Base-by-base conservation (phyloP, 805 yeast species). In the Grigorovia transvaalensis region DNA sequence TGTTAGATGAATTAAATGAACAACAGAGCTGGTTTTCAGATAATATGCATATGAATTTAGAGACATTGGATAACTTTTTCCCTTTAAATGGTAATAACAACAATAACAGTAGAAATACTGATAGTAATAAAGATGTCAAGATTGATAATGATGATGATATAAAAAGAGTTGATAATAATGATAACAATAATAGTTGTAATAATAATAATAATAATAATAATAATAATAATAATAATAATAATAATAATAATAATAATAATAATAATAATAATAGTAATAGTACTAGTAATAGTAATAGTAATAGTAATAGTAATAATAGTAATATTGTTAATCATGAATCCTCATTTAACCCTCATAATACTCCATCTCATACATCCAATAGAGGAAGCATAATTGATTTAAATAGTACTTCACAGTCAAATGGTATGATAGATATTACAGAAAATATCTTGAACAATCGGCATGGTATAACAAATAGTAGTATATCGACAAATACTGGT, bases 41-140 rank as follows among this genome's bases (percentile, higher is more conserved):
- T 33, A 50, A 47, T 44, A 49, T 54, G 13, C 56, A 50, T 23
- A 46, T 55, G 17, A 53, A 55, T 45, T 48, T 53, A 42, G 57
- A 55, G n/a, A 48, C 51, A 30, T 23, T 55, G 12, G 44, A 48
- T 20, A 51, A 48, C 4, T 41, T 52, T 1, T 46, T 54, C 15
- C 44, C 53, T 23, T 20, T 27, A 42, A 27, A 11, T 30, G 19
- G 19, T 29, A 42, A 18, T 18, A 42, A 13, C 12, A 29, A 41
- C 13, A n/a, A 40, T 47, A 47, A 41, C 20, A 38, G 17, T 40
- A 23, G 11, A 41, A 12, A 47, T 35, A 9, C 20, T 47, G 41
- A 12, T 15, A 30, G n/a, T 40, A 30, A 12, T 41, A 43, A 23
- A 38, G 13, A 47, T 40, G 38, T 8, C 15, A 12, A 6, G 27